Evolutionary conservation across 2,329 filamentous ascomycete species (phyloP).

Genomic region (Akanthomyces muscarius): DNA sequence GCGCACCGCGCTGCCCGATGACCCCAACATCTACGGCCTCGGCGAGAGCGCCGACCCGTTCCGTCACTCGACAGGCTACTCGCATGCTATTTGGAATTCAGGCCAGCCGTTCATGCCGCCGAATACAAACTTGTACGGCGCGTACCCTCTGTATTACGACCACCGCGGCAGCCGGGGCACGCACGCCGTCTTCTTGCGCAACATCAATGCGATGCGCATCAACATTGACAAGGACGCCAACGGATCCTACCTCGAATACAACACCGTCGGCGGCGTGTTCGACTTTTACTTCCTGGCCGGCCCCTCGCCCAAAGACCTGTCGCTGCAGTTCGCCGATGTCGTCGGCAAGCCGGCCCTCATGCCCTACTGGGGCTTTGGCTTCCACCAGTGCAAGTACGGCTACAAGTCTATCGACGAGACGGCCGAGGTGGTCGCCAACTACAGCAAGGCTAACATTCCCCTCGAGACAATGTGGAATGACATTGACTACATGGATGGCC

Average conservation of each 20-base stretch:
- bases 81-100: slow-evolving; percentile 61
- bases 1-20: slow-evolving; percentile 63
- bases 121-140: slow-evolving; percentile 66
- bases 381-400: slow-evolving; percentile 61
- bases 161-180: slow-evolving; percentile 53
- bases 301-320: slow-evolving; percentile 53
- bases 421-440: slow-evolving; percentile 65
- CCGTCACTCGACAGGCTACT: slow-evolving; percentile 57
- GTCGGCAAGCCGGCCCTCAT: slow-evolving; percentile 56
- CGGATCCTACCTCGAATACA: slow-evolving; percentile 72
- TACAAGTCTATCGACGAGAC: slow-evolving; percentile 62
- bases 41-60: slow-evolving; percentile 74
- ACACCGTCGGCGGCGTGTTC: slow-evolving; percentile 70
- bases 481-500: slow-evolving; percentile 64
- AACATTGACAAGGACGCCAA: slow-evolving; percentile 61
- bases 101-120: slow-evolving; percentile 59
- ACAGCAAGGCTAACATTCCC: slow-evolving; percentile 60
- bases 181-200: slow-evolving; percentile 65
- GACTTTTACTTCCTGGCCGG: slow-evolving; percentile 67
- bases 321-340: slow-evolving; percentile 56
- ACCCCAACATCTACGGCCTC: slow-evolving; percentile 72
- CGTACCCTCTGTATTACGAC: slow-evolving; percentile 73
- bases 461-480: slow-evolving; percentile 73
- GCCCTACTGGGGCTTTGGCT: slow-evolving; percentile 61
- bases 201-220: slow-evolving; percentile 74